Evolutionary conservation across 441 rosid species (phyloP).

Genomic region (Pelargonium cotyledonis): DNA sequence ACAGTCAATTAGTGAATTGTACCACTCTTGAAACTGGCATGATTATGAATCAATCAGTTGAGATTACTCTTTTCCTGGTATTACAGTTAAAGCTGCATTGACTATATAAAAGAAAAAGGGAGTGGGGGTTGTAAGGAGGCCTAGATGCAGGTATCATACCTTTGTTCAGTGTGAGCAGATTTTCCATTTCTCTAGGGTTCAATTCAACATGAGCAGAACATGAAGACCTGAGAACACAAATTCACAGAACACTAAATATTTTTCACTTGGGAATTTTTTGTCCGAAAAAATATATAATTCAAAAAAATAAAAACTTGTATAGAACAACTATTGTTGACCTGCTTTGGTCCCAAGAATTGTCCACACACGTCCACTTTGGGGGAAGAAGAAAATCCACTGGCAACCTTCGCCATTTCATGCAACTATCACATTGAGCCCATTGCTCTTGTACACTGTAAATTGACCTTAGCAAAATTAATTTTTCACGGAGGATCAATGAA

Average conservation of each 20-base stretch:
- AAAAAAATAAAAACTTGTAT: neutral
- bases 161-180: conserved; percentile 43
- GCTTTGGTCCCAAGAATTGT: conserved; percentile 55
- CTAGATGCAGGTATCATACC: conserved; percentile 31
- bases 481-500: no score
- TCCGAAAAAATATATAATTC: no score
- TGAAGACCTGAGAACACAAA: conserved; percentile 38
- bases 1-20: neutral
- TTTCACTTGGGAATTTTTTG: neutral
- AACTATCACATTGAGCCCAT: conserved; percentile 71
- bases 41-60: neutral
- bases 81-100: neutral
- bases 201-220: conserved; percentile 65
- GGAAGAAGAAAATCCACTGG: conserved; percentile 63
- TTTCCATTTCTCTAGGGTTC: conserved; percentile 48
- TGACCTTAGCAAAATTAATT: neutral
- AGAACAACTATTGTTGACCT: conserved; percentile 30
- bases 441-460: conserved; percentile 63
- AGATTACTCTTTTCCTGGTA: neutral
- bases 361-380: conserved; percentile 54
- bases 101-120: neutral
- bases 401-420: conserved; percentile 66
- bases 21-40: neutral
- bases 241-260: neutral
- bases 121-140: neutral